Conservation (phyloP, 2,329 filamentous ascomycete species). For the Aurifilum marmelostoma region DNA sequence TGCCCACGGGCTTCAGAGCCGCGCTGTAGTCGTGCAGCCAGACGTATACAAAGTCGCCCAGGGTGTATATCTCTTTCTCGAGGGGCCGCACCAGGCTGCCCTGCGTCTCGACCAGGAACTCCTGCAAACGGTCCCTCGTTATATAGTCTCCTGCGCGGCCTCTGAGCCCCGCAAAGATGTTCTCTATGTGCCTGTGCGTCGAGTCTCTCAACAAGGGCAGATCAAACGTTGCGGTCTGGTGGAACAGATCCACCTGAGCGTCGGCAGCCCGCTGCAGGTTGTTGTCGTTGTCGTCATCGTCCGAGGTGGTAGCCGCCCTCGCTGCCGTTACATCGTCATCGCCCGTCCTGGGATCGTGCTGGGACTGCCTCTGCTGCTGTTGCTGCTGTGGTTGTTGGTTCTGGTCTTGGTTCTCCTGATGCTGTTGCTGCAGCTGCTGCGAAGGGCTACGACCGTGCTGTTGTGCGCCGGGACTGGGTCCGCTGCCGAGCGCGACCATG, state of each 20-base stretch:
- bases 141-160: constrained; percentile 35
- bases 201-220: constrained; percentile 50
- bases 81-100: constrained; percentile 44
- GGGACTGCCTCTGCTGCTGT: no score
- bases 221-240: constrained; percentile 24
- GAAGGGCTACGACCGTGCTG: constrained; percentile 23
- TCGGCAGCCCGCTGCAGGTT: constrained; percentile 14
- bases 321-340: neutral
- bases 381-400: neutral
- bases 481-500: constrained; percentile 28
- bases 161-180: constrained; percentile 51
- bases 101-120: constrained; percentile 56
- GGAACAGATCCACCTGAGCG: constrained; percentile 12
- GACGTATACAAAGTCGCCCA: constrained; percentile 54
- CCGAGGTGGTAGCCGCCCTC: constrained; percentile 11
- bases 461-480: neutral
- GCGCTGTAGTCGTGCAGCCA: constrained; percentile 50
- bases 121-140: constrained; percentile 43
- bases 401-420: neutral
- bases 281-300: constrained; percentile 8
- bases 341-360: constrained; percentile 15
- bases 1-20: constrained; percentile 47
- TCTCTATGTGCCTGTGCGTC: constrained; percentile 52
- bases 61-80: constrained; percentile 47
- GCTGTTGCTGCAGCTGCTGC: constrained; percentile 1